These are phyloP conservation scores for Emydomyces testavorans DNA, from an alignment of 2,329 filamentous ascomycete species.

Conservation along the genomic window DNA sequence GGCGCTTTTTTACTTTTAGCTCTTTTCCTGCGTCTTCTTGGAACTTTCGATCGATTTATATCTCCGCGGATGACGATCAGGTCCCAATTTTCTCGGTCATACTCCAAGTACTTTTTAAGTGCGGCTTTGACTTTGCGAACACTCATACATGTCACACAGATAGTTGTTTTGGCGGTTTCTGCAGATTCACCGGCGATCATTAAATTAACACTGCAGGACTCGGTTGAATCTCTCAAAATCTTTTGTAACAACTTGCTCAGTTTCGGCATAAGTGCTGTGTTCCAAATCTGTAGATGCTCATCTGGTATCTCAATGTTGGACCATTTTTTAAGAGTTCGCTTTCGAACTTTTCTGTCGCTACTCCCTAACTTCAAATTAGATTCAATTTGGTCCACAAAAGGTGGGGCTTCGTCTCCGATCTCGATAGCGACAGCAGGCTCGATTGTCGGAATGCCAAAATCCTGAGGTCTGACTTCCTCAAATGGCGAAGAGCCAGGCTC, in stretches of 20 bases:
- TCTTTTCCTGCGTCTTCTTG: constrained; percentile 31
- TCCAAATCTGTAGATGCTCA: constrained; percentile 47
- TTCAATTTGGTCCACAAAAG: constrained; percentile 20
- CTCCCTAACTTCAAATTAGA: constrained; percentile 10
- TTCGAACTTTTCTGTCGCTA: constrained; percentile 27
- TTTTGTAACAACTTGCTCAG: constrained; percentile 49
- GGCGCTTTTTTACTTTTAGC: constrained; percentile 24
- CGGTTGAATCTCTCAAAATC: constrained; percentile 46
- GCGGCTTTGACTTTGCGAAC: constrained; percentile 46
- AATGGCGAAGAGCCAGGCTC: constrained; percentile 17
- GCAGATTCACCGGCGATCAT: constrained; percentile 49
- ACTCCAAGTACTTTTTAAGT: constrained; percentile 47
- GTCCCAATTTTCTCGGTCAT: constrained; percentile 46
- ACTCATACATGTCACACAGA: constrained; percentile 53
- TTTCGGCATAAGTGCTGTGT: constrained; percentile 45
- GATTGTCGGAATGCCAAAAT: constrained; percentile 1
- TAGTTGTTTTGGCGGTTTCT: constrained; percentile 48
- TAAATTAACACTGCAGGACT: constrained; percentile 50
- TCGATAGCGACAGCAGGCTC: constrained; percentile 15
- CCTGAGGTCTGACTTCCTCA: constrained; percentile 15
- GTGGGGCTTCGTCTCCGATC: constrained; percentile 12
- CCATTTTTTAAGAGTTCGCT: constrained; percentile 36
- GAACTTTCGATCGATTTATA: constrained; percentile 44
- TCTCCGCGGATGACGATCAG: constrained; percentile 51
- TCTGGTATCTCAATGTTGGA: constrained; percentile 44